phyloP scores from a whole-genome alignment of 179 eudicot species.

The Heliamphora pulchella region DNA sequence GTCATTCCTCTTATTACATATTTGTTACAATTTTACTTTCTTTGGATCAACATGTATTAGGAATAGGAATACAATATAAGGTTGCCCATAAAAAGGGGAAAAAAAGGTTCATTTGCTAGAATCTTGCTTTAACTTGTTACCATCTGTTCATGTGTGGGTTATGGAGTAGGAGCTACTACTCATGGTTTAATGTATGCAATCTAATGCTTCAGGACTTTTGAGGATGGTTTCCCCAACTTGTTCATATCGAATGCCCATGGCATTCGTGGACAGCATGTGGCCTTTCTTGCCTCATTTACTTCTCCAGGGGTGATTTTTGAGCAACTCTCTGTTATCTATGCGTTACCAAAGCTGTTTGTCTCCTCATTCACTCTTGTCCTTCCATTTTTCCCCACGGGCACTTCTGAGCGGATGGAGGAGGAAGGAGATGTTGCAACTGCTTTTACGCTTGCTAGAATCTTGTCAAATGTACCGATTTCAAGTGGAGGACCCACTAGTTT shows the following conservation, averaged over 20 bases:
- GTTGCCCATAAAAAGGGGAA: not conserved
- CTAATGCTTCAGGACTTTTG: slow-evolving; percentile 60
- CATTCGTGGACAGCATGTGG: slow-evolving; percentile 91
- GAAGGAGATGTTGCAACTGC: slow-evolving; percentile 99
- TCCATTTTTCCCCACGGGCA: slow-evolving; percentile 97
- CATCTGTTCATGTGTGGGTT: not conserved
- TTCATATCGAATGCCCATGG: slow-evolving; percentile 91
- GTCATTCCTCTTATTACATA: not conserved
- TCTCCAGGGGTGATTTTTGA: slow-evolving; percentile 93
- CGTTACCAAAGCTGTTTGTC: slow-evolving; percentile 84
- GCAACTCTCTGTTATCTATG: slow-evolving; percentile 89
- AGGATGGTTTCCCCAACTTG: slow-evolving; percentile 96
- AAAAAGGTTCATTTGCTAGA: not conserved
- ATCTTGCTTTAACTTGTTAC: not conserved
- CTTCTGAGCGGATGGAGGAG: slow-evolving; percentile 98
- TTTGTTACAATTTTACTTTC: not conserved
- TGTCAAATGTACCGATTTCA: slow-evolving; percentile 79
- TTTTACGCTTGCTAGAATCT: slow-evolving; percentile 82
- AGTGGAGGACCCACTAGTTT: slow-evolving; percentile 96
- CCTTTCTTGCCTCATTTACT: slow-evolving; percentile 91
- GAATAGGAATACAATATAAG: not conserved
- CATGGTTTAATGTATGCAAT: not conserved
- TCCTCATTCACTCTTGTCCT: slow-evolving; percentile 93
- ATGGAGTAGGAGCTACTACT: not conserved
- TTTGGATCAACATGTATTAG: too few relatives aligned